These are phyloP conservation scores for Gonapodya prolifera DNA, from an alignment of 192 early-diverging fungal genomes.

Conservation along the genomic window DNA sequence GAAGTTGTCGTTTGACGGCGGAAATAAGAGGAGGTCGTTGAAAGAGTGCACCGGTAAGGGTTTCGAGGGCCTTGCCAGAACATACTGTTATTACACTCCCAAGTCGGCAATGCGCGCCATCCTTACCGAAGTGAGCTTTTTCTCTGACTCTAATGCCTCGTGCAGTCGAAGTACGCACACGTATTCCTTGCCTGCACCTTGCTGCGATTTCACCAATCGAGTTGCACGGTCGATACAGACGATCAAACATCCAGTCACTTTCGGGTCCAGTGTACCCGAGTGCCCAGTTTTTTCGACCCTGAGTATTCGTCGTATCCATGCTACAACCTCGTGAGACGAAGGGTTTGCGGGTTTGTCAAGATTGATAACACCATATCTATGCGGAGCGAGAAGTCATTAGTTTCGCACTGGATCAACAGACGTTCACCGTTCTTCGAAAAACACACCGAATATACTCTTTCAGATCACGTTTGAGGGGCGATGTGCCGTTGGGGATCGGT, in stretches of 20 bases:
- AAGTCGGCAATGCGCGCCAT: no score
- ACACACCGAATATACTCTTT: slow-evolving; percentile 66
- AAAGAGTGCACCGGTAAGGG: slow-evolving; percentile 95
- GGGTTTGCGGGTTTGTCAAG: slow-evolving; percentile 99
- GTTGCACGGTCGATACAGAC: slow-evolving; percentile 98
- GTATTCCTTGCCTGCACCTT: slow-evolving; percentile 99
- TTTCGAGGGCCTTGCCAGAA: slow-evolving; percentile 62
- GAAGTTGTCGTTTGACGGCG: slow-evolving; percentile 97
- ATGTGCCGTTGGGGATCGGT: slow-evolving; percentile 86
- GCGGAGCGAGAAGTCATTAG: neutral
- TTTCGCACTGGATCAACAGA: neutral
- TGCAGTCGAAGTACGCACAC: slow-evolving; percentile 91
- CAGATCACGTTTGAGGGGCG: slow-evolving; percentile 88
- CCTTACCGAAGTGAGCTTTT: slow-evolving; percentile 59
- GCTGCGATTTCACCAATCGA: slow-evolving; percentile 97
- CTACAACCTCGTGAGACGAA: slow-evolving; percentile 99
- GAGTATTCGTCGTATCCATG: slow-evolving; percentile 96
- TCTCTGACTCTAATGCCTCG: slow-evolving; percentile 80
- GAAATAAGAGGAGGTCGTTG: slow-evolving; percentile 98
- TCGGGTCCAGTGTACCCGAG: slow-evolving; percentile 96
- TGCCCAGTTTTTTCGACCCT: slow-evolving; percentile 97
- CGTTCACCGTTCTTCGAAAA: neutral
- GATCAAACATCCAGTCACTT: slow-evolving; percentile 98
- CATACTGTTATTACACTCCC: neutral
- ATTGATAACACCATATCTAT: slow-evolving; percentile 94